Base-by-base conservation (phyloP, 2,329 filamentous ascomycete species). In the Microsporum ferrugineum region DNA sequence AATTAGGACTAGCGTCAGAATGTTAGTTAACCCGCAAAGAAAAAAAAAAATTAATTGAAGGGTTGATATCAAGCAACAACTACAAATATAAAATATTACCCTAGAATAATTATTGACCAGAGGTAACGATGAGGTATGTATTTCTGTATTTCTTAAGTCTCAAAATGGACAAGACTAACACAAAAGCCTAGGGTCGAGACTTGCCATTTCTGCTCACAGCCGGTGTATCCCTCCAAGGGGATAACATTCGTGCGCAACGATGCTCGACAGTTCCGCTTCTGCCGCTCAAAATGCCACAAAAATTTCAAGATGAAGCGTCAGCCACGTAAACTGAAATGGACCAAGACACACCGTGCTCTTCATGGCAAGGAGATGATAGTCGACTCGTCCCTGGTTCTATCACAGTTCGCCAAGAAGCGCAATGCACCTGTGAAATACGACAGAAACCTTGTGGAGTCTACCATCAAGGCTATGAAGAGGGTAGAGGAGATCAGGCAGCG, bases 241-340 rank as follows among this genome's bases (percentile, higher is more conserved):
- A 88, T 87, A 66, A 86, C 83, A 65, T 87, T 88, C 69, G 80
- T 86, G 66, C 81, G 82, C 71, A 85, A 84, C 74, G 84, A 87
- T 74, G 84, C 83, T 65, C 82, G 82, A 67, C 73, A 80, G 64
- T 87, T 88, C 74, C 79, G 82, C 59, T 88, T 88, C 76, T 88
- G 85, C 77, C 81, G 84, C 57, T 81, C 77, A 56, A 85, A 85
- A 79, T 85, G 82, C 75, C 85, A 87, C 76, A 86, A 85, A 71
- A 87, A 85, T 75, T 95, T 95, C 84, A 94, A 95, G 79, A 95
- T 95, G 89, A 96, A 96, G 88, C 87, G 94, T 67, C 96, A 97
- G 78, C 91, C 92, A 39, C 86, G 92, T 74, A 96, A 96, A 77
- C 84, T 97, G 69, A 94, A 91, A 77, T 96, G 92, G 94, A 96